These are phyloP conservation scores for Bjerkandera adusta DNA, from an alignment of 1,284 basidiomycete species.

Conservation along the genomic window DNA sequence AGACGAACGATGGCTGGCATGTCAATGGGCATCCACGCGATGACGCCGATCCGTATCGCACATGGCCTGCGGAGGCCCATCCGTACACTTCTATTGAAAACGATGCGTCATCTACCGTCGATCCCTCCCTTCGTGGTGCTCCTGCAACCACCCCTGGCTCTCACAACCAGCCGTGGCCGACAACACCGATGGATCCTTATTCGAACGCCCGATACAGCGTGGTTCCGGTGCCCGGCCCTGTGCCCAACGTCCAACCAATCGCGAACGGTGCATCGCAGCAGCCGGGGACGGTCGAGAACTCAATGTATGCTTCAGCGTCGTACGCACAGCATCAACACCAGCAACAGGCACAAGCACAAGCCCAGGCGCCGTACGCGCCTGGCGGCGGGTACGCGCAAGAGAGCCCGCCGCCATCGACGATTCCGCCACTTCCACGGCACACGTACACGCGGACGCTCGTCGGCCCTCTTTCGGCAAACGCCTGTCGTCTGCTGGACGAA, in stretches of 20 bases:
- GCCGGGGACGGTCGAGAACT: constrained; percentile 29
- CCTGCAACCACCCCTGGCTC: constrained; percentile 18
- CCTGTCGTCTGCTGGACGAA: constrained; percentile 79
- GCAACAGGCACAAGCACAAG: constrained; percentile 15
- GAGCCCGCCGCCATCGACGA: constrained; percentile 33
- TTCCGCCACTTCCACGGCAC: constrained; percentile 52
- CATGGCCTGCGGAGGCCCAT: constrained; percentile 37
- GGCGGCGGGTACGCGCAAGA: constrained; percentile 28
- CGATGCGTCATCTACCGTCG: constrained; percentile 22
- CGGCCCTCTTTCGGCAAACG: constrained; percentile 82
- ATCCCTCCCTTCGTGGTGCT: constrained; percentile 31
- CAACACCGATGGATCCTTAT: constrained; percentile 12
- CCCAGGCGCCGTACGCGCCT: constrained; percentile 28
- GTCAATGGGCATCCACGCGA: constrained; percentile 27
- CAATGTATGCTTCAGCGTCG: constrained; percentile 36
- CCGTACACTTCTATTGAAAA: constrained; percentile 32
- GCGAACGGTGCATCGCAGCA: constrained; percentile 29
- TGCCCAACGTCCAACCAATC: constrained; percentile 20
- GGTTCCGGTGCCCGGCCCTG: constrained; percentile 6
- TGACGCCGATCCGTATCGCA: constrained; percentile 33
- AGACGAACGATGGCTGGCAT: constrained; percentile 25
- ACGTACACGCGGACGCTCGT: constrained; percentile 85
- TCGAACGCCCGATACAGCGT: constrained; percentile 10
- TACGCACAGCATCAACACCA: constrained; percentile 32
- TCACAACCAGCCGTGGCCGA: constrained; percentile 9